These are phyloP conservation scores for Solanum aculeatissimum DNA, from an alignment of 305 asterid species.

Conservation along the genomic window DNA sequence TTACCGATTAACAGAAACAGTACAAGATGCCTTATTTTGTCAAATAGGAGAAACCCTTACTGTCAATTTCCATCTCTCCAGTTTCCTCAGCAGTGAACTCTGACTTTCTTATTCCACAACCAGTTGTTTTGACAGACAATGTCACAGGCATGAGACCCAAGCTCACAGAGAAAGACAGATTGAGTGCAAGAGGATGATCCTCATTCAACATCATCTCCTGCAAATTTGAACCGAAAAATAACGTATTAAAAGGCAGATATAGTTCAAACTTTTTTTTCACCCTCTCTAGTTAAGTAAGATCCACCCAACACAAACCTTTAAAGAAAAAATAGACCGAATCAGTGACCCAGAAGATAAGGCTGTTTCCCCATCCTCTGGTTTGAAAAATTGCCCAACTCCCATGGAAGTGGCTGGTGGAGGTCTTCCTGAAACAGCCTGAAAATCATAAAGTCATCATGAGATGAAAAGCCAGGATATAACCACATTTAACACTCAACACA, in stretches of 20 bases:
- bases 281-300: neutral
- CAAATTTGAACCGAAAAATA: constrained; percentile 16
- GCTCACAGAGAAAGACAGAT: constrained; percentile 69
- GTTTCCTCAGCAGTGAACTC: constrained; percentile 61
- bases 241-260: constrained; percentile 2
- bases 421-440: constrained; percentile 89
- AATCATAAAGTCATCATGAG: constrained; percentile 14
- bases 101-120: constrained; percentile 82
- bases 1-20: neutral
- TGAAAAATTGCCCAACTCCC: constrained; percentile 98
- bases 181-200: constrained; percentile 92
- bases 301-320: constrained; percentile 36
- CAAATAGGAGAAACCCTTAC: constrained; percentile 30
- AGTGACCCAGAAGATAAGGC: constrained; percentile 43
- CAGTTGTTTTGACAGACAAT: constrained; percentile 60
- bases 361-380: constrained; percentile 60
- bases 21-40: neutral
- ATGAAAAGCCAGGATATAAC: neutral
- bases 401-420: constrained; percentile 98
- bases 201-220: constrained; percentile 70
- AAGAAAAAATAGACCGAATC: constrained; percentile 39
- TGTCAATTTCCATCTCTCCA: constrained; percentile 51
- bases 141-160: constrained; percentile 87
- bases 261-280: neutral
- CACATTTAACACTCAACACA: neutral